Base-by-base conservation (phyloP, 495 filamentous ascomycete species). In the Cladorrhinum samala region DNA sequence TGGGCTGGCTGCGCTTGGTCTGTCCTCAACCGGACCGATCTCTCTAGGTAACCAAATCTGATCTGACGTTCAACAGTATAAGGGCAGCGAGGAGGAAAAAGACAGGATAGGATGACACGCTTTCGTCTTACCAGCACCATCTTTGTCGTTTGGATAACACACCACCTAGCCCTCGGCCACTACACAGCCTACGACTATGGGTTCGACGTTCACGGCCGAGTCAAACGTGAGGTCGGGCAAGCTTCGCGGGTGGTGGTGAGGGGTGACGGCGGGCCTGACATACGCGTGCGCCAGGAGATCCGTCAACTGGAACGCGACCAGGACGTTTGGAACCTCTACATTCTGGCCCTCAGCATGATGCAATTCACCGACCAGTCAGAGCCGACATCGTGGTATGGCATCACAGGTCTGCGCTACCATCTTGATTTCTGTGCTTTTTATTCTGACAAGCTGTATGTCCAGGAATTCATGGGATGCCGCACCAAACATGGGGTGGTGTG, bases 391-490 rank as follows among this genome's bases (percentile, higher is more conserved):
- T 85, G 75, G 68, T 86, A 84, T 68, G 77, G 82, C 55, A 73
- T 86, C 49, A 72, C 58, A 53, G 66, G 66, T 66, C 13, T 25
- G 59, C 54, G 49, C 43, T 25, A 21, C 37, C 11, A 6, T 23
- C 49, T 18, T 41, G 27, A 24, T 6, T 2, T 25, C n/a, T 19
- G 23, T 17, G 13, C 16, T 39, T 38, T 30, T 54, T 42, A 24
- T 40, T 21, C 55, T 54, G 30, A 54, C 55, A 36, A 9, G n/a
- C 6, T 18, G 19, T 33, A 27, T 47, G 46, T 30, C 41, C 43
- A 83, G 81, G 83, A 9, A 85, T 86, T 58, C 84, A 87, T 65
- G 84, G 84, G 17, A 72, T 77, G 47, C 84, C 84, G 6, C 80
- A 72, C 52, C 60, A 71, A 19, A 67, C 76, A 9, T 88, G 77